These are phyloP conservation scores for Haplosporangium sp. DNA, from an alignment of 371 early-diverging fungal genomes.

Conservation along the genomic window DNA sequence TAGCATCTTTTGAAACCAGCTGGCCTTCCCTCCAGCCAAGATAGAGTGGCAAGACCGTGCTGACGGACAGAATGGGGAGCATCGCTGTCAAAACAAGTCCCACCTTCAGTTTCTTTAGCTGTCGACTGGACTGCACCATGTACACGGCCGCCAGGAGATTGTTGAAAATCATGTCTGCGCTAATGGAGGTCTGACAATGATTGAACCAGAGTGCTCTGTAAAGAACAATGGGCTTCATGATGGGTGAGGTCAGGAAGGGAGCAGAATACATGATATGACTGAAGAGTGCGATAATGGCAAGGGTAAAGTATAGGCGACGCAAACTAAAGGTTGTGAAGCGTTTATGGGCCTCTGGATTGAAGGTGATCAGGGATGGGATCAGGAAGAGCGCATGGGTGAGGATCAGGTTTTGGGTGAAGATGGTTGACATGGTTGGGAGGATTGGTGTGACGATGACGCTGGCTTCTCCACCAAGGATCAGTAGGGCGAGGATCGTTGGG, in stretches of 20 bases:
- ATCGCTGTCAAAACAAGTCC: slow-evolving; percentile 26
- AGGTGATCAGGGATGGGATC: slow-evolving; percentile 31
- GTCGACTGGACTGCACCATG: slow-evolving; percentile 41
- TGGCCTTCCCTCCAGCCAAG: slow-evolving; percentile 58
- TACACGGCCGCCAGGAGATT: slow-evolving; percentile 44
- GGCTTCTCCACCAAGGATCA: slow-evolving; percentile 41
- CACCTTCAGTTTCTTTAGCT: slow-evolving; percentile 20
- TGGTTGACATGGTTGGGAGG: slow-evolving; percentile 22
- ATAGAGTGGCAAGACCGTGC: slow-evolving; percentile 62
- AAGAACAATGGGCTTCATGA: slow-evolving; percentile 28
- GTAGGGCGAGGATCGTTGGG: slow-evolving; percentile 26
- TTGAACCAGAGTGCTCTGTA: slow-evolving; percentile 47
- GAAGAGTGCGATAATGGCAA: slow-evolving; percentile 32
- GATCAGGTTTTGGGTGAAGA: slow-evolving; percentile 39
- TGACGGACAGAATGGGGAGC: slow-evolving; percentile 60
- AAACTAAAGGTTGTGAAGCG: slow-evolving; percentile 29
- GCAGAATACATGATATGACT: slow-evolving; percentile 41
- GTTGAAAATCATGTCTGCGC: slow-evolving; percentile 50
- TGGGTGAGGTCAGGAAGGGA: slow-evolving; percentile 41
- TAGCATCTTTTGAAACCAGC: slow-evolving; percentile 6
- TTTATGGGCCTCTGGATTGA: slow-evolving; percentile 37
- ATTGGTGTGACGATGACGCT: slow-evolving; percentile 46
- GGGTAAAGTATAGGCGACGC: slow-evolving; percentile 31
- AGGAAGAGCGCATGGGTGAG: slow-evolving; percentile 46
- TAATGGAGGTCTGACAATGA: slow-evolving; percentile 55